A percentile compares a stretch with the other conserved stretches of the same genome.
phyloP scores from a whole-genome alignment of 2,329 filamentous ascomycete genomes.

The Fusarium sublunatum region DNA sequence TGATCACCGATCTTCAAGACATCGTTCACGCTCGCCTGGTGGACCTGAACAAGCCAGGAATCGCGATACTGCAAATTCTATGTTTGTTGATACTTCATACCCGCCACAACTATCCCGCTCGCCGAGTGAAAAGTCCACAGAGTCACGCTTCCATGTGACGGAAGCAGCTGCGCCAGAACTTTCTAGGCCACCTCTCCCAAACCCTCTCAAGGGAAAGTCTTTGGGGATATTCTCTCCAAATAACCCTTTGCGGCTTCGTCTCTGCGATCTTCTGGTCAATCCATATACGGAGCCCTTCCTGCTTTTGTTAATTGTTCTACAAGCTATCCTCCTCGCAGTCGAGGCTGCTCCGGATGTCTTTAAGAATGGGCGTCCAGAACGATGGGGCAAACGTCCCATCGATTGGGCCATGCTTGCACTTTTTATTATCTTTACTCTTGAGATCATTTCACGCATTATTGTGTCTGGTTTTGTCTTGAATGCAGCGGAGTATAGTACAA shows the following conservation, averaged over 20 bases:
- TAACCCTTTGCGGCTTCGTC: slow-evolving; percentile 75
- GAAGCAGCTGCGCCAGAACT: slow-evolving; percentile 29
- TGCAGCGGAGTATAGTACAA: slow-evolving; percentile 89
- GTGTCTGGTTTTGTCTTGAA: slow-evolving; percentile 96
- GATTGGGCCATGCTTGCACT: slow-evolving; percentile 85
- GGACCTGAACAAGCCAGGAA: slow-evolving; percentile 51
- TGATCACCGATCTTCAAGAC: slow-evolving; percentile 74
- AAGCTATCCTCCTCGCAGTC: slow-evolving; percentile 87
- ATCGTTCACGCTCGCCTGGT: slow-evolving; percentile 68
- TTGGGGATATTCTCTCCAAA: slow-evolving; percentile 86
- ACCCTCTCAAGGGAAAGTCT: slow-evolving; percentile 87
- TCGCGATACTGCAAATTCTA: slow-evolving; percentile 47
- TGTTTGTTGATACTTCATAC: slow-evolving; percentile 63
- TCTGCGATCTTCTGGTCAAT: slow-evolving; percentile 88
- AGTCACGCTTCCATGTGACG: slow-evolving; percentile 34
- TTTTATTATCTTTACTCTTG: slow-evolving; percentile 90
- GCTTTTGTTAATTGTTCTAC: slow-evolving; percentile 85
- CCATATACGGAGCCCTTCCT: slow-evolving; percentile 89
- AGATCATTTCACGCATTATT: slow-evolving; percentile 83
- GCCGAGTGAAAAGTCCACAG: slow-evolving; percentile 58
- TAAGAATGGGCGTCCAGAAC: slow-evolving; percentile 66
- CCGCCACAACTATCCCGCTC: slow-evolving; percentile 59
- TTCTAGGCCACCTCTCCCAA: slow-evolving; percentile 54
- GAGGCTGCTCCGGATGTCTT: slow-evolving; percentile 81
- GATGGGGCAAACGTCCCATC: slow-evolving; percentile 75